Evolutionary conservation across 2,329 filamentous ascomycete genomes (phyloP), one percentile per base, ranked within the genome.

Genomic region (Colletotrichum kahawae): DNA sequence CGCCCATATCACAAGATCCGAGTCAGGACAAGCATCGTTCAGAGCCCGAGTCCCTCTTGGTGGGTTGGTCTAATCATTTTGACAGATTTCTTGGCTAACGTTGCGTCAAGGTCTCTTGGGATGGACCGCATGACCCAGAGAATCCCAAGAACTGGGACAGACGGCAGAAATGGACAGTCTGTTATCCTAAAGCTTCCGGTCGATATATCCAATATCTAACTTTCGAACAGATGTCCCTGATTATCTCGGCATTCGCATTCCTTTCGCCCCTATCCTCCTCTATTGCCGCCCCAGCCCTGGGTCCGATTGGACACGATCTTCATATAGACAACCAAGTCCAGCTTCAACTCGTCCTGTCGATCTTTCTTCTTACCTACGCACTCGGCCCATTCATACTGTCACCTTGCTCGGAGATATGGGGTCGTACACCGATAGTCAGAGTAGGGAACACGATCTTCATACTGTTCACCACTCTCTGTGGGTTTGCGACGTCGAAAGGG

Each of bases 231-330:
- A 75, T n/a, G 83, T 85, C 33, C 84, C 84, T 88, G 38, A 84
- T 87, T 9, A 85, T 90, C 34, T 88, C 88, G 1, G 82, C 82
- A 21, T 90, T 89, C 77, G 88, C 88, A 2, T 88, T 90, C 74
- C 86, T 90, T 60, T 88, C 88, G 0, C 88, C 89, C 0, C 84
- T 90, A 2, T 87, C 87, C 3, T 88, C 87, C 4, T 87, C 87
- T 4, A 89, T 90, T 64, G 81, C 80, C 21, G 82, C 82, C 21
- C 82, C 82, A 10, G 82, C 82, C 12, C 66, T 81, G 4, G 51
- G 69, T 7, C 79, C 82, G 7, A 85, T 89, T 29, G 83, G 83
- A 6, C 77, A 80, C 2, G 87, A 89, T 14, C 80, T 89, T 12
- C 70, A 84, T 13, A 86, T 89, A 38, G 80, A 79, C 3, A 80